Evolutionary conservation across 2,329 filamentous ascomycete genomes (phyloP), one percentile per base, ranked within the genome.

Genomic region (Rhinocladiella similis): DNA sequence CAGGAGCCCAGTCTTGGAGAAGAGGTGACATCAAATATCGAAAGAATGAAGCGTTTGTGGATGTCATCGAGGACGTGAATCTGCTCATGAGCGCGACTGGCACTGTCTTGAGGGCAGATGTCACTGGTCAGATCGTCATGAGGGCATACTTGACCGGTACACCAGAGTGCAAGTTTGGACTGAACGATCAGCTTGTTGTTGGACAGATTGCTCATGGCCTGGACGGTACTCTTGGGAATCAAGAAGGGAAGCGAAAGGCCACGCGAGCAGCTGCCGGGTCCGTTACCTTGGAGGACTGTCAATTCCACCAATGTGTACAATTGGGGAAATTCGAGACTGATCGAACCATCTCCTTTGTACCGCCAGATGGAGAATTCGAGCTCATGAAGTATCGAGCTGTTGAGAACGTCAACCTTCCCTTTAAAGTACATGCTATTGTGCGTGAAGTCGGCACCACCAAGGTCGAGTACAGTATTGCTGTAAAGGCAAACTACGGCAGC

Each of bases 41-140:
- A 73, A 99, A 99, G 78, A 99, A 99, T 77, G 94, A 99, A 75
- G 94, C 94, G 29, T 99, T 99, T 69, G 94, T 99, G 65, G 94
- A 99, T 74, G 94, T 99, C 16, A 99, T 99, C 69, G 94, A 99
- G 75, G 94, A 99, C 70, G 93, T 99, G 68, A 99, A 99, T 74
- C 83, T 99, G 57, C 87, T 99, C 69, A 97, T 99, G 89, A 97
- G 93, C n/a, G 94, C 94, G 5, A 94, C 91, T 0, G 94, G 94
- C 27, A 93, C 92, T 19, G 91, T 99, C 25, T 83, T 99, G 12
- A 89, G 94, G 63, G 94, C 94, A 62, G 94, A 99, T 69, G 94
- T 99, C 51, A 96, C 91, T 50, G 94, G 94, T 50, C 92, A 97
- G 71, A 99, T 99, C 68, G 85, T 99, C 68, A 99, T 99, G 94